Evolutionary conservation across 2,329 filamentous ascomycete species (phyloP).

Genomic region (Colletotrichum sp.): DNA sequence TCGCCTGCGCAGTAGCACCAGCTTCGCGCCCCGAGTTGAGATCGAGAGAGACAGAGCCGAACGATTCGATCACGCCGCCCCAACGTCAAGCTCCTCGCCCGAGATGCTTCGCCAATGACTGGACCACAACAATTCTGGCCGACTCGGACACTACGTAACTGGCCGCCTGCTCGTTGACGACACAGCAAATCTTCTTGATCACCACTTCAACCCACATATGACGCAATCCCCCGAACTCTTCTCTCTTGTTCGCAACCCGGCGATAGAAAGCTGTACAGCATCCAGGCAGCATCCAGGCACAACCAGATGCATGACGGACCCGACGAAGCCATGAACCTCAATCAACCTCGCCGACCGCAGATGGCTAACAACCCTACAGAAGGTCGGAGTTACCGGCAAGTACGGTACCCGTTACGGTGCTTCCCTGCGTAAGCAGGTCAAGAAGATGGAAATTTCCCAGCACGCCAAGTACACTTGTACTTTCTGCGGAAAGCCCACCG

Average conservation of each 20-base stretch:
- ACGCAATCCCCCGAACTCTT: background rate
- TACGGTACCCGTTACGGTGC: slow-evolving; percentile 99
- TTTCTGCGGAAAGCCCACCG: slow-evolving; percentile 97
- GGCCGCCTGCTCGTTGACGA: background rate
- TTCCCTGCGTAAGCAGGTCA: slow-evolving; percentile 92
- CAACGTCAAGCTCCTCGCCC: background rate
- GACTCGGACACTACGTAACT: background rate
- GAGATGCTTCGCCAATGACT: background rate
- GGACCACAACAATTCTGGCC: background rate
- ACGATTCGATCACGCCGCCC: background rate
- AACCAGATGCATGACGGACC: background rate
- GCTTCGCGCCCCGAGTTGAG: background rate
- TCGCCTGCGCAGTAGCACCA: background rate
- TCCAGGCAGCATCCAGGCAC: background rate
- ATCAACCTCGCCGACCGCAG: background rate
- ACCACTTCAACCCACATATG: background rate
- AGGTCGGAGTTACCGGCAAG: slow-evolving; percentile 97
- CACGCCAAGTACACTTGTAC: slow-evolving; percentile 97
- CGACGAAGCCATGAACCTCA: background rate
- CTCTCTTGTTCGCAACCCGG: background rate
- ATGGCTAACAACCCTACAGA: slow-evolving; percentile 51
- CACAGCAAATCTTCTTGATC: background rate
- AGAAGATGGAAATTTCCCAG: slow-evolving; percentile 99
- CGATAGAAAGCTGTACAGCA: background rate
- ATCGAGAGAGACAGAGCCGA: slow-evolving; percentile 6